phyloP scores from a whole-genome alignment of 106 monocot genomes.

The Narthecium ossifragum region DNA sequence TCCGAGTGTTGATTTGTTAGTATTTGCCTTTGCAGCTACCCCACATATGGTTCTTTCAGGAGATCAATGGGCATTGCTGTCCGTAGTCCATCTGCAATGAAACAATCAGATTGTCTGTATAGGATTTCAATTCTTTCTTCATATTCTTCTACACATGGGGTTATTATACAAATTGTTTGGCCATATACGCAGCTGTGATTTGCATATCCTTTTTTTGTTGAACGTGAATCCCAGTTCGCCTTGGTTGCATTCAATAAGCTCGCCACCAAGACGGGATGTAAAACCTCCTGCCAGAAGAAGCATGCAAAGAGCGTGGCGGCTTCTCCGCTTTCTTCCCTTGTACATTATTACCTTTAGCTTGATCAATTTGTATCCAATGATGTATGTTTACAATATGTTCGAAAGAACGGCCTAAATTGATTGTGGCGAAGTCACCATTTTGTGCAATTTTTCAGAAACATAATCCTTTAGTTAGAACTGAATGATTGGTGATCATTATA shows the following conservation, averaged over 20 bases:
- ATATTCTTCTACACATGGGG: not conserved
- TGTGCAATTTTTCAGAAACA: no score
- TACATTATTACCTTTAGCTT: not conserved
- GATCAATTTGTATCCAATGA: no score
- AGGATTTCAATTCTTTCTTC: not conserved
- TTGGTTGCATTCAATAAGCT: constrained; percentile 6
- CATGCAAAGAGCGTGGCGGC: not conserved
- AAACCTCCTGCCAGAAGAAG: not conserved
- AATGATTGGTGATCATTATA: no score
- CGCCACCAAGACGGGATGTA: not conserved
- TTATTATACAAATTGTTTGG: constrained; percentile 2
- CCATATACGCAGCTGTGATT: constrained; percentile 11
- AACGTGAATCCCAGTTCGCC: constrained; percentile 4
- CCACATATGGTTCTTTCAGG: no score
- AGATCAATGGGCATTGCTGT: no score
- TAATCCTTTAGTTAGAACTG: no score
- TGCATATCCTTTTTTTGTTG: not conserved
- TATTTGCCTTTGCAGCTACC: no score
- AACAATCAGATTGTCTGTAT: constrained; percentile 3
- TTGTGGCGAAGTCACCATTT: no score
- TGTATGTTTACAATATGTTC: no score
- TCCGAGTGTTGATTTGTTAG: no score
- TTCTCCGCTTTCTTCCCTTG: not conserved
- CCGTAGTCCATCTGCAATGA: not conserved
- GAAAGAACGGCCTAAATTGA: no score